Evolutionary conservation across 768 basidiomycete genomes (phyloP).

Genomic region (Panaeolus papilionaceus): DNA sequence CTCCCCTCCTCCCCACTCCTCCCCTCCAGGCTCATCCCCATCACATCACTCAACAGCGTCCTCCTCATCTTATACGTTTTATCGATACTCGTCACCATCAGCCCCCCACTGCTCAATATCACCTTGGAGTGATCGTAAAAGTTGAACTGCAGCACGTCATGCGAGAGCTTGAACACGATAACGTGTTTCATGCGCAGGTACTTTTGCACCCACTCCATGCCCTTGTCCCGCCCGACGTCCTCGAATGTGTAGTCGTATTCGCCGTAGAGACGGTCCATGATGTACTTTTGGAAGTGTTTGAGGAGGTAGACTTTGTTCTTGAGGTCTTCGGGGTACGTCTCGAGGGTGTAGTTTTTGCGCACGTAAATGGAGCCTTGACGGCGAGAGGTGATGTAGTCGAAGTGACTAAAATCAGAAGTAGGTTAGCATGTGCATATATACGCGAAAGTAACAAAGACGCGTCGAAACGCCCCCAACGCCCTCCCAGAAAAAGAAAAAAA

Average conservation of each 20-base stretch:
- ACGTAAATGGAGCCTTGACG: constrained; percentile 70
- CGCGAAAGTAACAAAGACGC: neutral
- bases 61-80: constrained; percentile 82
- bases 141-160: constrained; percentile 99
- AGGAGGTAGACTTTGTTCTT: constrained; percentile 92
- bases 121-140: constrained; percentile 98
- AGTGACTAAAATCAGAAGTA: constrained; percentile 59
- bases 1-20: constrained; percentile 58
- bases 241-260: constrained; percentile 85
- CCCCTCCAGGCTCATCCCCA: constrained; percentile 55
- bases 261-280: constrained; percentile 88
- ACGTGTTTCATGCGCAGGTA: constrained; percentile 97
- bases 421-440: constrained; percentile 17
- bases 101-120: constrained; percentile 82
- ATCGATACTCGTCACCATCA: constrained; percentile 88
- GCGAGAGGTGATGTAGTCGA: constrained; percentile 85
- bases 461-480: no score
- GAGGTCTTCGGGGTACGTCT: constrained; percentile 79
- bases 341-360: constrained; percentile 73
- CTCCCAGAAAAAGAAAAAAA: no score
- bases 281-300: constrained; percentile 94
- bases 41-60: constrained; percentile 73
- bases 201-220: constrained; percentile 96
- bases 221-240: constrained; percentile 69
- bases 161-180: constrained; percentile 95